Percentiles rank a stretch among this genome's conserved stretches.
Evolutionary conservation across 2,329 filamentous ascomycete genomes (phyloP).

Genomic region (Rhynchosporium agropyri): DNA sequence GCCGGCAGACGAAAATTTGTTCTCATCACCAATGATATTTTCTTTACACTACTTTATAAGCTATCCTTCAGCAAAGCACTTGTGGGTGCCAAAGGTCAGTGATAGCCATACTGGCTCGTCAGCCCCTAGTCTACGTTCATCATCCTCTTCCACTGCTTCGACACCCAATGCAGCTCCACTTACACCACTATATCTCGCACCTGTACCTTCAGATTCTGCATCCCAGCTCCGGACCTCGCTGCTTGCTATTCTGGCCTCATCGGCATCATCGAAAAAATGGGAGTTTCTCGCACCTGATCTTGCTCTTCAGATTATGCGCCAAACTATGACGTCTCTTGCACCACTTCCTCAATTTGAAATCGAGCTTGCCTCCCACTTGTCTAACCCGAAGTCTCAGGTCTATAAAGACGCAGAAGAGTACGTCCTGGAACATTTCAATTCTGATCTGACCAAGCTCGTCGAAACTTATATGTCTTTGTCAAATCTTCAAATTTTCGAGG

Average conservation of each 20-base stretch:
- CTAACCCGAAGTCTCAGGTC: conserved; percentile 35
- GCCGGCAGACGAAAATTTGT: conserved; percentile 33
- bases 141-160: conserved; percentile 38
- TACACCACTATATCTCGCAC: conserved; percentile 38
- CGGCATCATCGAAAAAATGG: conserved; percentile 38
- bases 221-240: conserved; percentile 37
- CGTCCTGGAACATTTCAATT: conserved; percentile 36
- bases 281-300: conserved; percentile 33
- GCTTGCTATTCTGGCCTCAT: conserved; percentile 40
- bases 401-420: conserved; percentile 40
- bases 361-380: conserved; percentile 40
- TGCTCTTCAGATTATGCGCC: conserved; percentile 42
- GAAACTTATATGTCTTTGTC: conserved; percentile 39
- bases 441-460: conserved; percentile 39
- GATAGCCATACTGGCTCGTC: conserved; percentile 31
- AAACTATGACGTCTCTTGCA: conserved; percentile 38
- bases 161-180: conserved; percentile 35
- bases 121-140: conserved; percentile 38
- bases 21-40: conserved; percentile 39
- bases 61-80: conserved; percentile 31
- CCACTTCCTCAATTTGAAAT: conserved; percentile 40
- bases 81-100: conserved; percentile 36
- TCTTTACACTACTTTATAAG: conserved; percentile 32
- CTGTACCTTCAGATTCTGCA: conserved; percentile 31
- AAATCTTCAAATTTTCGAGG: conserved; percentile 42